phyloP scores from a whole-genome alignment of 495 filamentous ascomycete genomes.

The Parathielavia appendiculata region DNA sequence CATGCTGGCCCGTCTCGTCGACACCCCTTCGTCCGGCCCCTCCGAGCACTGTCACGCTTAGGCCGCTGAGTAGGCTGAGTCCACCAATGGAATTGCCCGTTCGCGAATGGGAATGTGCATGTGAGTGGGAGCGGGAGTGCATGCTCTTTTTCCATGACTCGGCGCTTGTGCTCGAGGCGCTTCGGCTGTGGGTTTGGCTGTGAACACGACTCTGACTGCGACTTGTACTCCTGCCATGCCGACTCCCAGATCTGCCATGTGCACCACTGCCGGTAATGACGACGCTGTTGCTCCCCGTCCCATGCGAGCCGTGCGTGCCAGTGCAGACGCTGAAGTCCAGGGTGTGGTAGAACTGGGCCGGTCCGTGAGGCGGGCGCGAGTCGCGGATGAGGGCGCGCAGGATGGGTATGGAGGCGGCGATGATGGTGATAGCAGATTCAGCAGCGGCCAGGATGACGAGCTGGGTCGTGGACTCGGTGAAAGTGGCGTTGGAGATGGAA shows the following conservation, averaged over 20 bases:
- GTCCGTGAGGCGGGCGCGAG: slow-evolving; percentile 23
- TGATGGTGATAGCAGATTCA: slow-evolving; percentile 31
- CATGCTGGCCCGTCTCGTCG: too few species aligned
- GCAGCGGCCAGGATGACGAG: slow-evolving; percentile 29
- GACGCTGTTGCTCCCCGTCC: not conserved
- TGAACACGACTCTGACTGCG: not conserved
- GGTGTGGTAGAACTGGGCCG: slow-evolving; percentile 19
- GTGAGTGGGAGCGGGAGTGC: not conserved
- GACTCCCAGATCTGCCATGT: not conserved
- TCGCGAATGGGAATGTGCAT: not conserved
- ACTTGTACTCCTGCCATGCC: not conserved
- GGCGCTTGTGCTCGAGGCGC: not conserved
- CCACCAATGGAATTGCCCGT: too few species aligned
- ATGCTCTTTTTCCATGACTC: not conserved
- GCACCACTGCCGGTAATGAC: not conserved
- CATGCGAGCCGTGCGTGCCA: not conserved
- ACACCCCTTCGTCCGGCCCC: too few species aligned
- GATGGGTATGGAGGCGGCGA: slow-evolving; percentile 32
- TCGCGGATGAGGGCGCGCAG: slow-evolving; percentile 30
- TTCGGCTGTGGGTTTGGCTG: not conserved
- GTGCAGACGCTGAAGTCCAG: not conserved
- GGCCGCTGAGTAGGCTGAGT: not conserved
- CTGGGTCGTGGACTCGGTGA: slow-evolving; percentile 26
- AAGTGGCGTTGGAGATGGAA: slow-evolving; percentile 25
- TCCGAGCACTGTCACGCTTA: not conserved